Conservation (phyloP, 768 basidiomycete genomes). For the Chalciporus pseudorubinellus region DNA sequence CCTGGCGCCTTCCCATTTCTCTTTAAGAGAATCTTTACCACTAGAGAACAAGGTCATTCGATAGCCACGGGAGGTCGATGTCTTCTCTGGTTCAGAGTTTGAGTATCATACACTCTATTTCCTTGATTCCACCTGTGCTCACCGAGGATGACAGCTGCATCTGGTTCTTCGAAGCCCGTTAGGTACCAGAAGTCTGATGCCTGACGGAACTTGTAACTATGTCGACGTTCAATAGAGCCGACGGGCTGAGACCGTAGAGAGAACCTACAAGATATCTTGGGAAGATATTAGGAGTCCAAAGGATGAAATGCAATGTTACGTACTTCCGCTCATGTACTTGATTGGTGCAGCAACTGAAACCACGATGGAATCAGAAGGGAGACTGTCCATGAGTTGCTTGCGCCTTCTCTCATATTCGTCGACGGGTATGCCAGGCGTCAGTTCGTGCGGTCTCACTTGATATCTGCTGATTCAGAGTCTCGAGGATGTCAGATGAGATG, state of each 20-base stretch:
- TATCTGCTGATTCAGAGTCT: slow-evolving; percentile 1
- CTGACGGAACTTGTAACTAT: slow-evolving; percentile 93
- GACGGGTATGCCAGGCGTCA: slow-evolving; percentile 78
- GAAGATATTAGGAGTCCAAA: slow-evolving; percentile 13
- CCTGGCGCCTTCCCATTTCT: slow-evolving; percentile 92
- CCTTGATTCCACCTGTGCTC: slow-evolving; percentile 12
- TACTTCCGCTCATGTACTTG: slow-evolving; percentile 84
- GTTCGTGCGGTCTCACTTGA: slow-evolving; percentile 57
- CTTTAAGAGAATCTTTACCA: slow-evolving; percentile 70
- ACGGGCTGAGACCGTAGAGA: background rate
- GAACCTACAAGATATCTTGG: slow-evolving; percentile 73
- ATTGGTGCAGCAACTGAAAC: slow-evolving; percentile 75
- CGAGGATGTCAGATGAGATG: background rate
- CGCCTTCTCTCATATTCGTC: slow-evolving; percentile 78
- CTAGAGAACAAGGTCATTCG: slow-evolving; percentile 81
- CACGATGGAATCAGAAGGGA: slow-evolving; percentile 74
- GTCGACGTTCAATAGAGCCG: slow-evolving; percentile 8
- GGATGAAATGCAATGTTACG: slow-evolving; percentile 30
- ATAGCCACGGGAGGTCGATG: slow-evolving; percentile 71
- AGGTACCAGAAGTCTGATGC: slow-evolving; percentile 93
- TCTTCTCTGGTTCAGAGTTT: slow-evolving; percentile 53
- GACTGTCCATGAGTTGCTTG: slow-evolving; percentile 61
- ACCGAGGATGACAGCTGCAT: slow-evolving; percentile 86
- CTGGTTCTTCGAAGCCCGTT: slow-evolving; percentile 93
- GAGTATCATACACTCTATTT: background rate